Percentiles rank a stretch among this genome's conserved stretches.
Evolutionary conservation across 1,284 basidiomycete species (phyloP).

Genomic region (Moniliella sp.): DNA sequence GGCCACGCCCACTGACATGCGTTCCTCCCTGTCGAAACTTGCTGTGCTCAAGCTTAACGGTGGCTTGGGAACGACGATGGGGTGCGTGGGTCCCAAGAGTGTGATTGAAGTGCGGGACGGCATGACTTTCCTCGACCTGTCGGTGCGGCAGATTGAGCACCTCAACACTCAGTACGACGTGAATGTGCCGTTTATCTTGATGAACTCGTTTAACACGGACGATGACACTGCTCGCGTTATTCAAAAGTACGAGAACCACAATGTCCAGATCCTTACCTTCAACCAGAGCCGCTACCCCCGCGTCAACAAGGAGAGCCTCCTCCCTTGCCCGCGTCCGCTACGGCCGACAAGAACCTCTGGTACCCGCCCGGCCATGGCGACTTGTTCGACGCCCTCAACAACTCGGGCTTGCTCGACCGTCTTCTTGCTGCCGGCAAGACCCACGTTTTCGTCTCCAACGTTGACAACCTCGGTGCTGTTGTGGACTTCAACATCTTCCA

Average conservation of each 20-base stretch:
- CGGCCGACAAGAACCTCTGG: constrained; percentile 86
- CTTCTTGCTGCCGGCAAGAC: constrained; percentile 86
- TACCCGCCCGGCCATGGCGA: constrained; percentile 91
- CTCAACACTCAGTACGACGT: constrained; percentile 44
- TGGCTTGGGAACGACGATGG: constrained; percentile 92
- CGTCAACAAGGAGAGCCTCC: constrained; percentile 78
- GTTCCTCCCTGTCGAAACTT: constrained; percentile 39
- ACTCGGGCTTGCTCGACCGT: constrained; percentile 88
- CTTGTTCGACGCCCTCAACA: constrained; percentile 71
- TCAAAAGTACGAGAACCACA: constrained; percentile 83
- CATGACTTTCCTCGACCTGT: constrained; percentile 96
- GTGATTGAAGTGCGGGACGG: constrained; percentile 46
- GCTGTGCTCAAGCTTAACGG: constrained; percentile 99
- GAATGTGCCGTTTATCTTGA: constrained; percentile 89
- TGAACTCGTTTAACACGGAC: constrained; percentile 98
- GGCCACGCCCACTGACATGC: constrained; percentile 21
- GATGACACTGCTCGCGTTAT: constrained; percentile 47
- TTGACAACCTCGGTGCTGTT: constrained; percentile 94
- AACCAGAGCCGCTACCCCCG: constrained; percentile 97
- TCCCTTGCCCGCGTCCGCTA: constrained; percentile 69
- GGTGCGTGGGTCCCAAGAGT: constrained; percentile 46
- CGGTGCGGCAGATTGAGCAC: constrained; percentile 84
- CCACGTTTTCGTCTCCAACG: constrained; percentile 97
- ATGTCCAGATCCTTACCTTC: constrained; percentile 43
- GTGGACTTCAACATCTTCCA: constrained; percentile 48